Base-by-base conservation (phyloP, 768 basidiomycete genomes). In the Boletus sp. region DNA sequence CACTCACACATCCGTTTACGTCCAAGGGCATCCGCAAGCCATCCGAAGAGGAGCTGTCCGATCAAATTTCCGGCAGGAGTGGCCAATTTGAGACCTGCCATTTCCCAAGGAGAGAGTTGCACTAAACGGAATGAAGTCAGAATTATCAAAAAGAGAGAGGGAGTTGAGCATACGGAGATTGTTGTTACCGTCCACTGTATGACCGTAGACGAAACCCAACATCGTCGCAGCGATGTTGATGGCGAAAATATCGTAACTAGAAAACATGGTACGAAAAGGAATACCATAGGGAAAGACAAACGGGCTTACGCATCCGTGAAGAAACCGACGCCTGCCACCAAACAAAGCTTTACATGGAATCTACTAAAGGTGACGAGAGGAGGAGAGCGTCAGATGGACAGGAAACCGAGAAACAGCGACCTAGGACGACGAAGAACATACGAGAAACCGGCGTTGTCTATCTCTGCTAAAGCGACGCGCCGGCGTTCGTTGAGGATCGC, bases 151-250 rank as follows among this genome's bases (percentile, higher is more conserved):
- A 29, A 10, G 29, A 29, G 23, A 23, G 23, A 8, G 27, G 17
- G 17, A 14, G 43, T 13, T 25, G 42, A n/a, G 17, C 25, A 3
- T 11, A 43, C 10, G 27, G 25, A 27, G 27, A 11, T 11, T 4
- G 6, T 11, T 4, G 6, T 11, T 17, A 17, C 1, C 7, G 17
- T 13, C 19, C 14, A 1, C 21, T 7, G 3, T 10, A 5, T 11
- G 3, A 29, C 27, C 81, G 53, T 93, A 93, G 42, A 93, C 84
- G 62, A 86, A 85, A 9, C 88, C 88, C 50, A 95, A 69, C 89
- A 93, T 93, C 0, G 77, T 78, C 0, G 85, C 83, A 0, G 84
- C 90, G 49, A 93, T 88, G 69, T 83, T 89, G 71, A 94, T 93
- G 23, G 90, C 87, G 64, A 94, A 95, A 55, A 93, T 84, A 60